Evolutionary conservation across 768 basidiomycete species (phyloP).

Genomic region (Calocera cornea): DNA sequence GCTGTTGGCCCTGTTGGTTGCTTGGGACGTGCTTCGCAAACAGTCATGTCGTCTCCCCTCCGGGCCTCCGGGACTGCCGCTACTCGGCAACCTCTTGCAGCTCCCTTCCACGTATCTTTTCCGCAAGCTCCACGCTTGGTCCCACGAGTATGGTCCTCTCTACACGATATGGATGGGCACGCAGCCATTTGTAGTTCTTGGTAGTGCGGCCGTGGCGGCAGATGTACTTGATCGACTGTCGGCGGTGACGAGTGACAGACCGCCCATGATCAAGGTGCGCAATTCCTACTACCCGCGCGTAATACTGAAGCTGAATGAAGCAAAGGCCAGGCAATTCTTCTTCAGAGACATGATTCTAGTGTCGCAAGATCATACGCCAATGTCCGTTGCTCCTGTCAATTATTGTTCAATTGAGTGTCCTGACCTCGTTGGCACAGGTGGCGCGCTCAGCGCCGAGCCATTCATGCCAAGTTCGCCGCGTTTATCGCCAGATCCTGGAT

Average conservation of each 20-base stretch:
- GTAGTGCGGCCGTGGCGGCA: neutral
- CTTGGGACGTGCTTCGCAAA: neutral
- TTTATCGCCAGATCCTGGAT: neutral
- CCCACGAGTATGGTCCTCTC: too few species aligned
- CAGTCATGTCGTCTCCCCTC: neutral
- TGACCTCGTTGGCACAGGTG: neutral
- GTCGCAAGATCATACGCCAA: too few species aligned
- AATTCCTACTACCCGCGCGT: too few species aligned
- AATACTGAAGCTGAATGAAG: too few species aligned
- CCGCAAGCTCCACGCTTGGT: neutral
- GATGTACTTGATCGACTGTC: neutral
- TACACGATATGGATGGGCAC: too few species aligned
- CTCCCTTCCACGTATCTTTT: neutral
- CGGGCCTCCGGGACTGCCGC: neutral
- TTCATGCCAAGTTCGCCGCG: neutral
- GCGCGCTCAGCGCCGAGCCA: too few species aligned
- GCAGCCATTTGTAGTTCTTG: neutral
- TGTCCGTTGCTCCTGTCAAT: too few species aligned
- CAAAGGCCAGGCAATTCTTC: too few species aligned
- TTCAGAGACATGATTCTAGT: too few species aligned
- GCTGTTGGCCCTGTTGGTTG: neutral
- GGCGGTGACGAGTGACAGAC: neutral
- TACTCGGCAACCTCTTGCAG: neutral
- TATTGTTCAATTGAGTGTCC: too few species aligned
- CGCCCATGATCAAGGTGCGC: slow-evolving; percentile 1